Percentiles rank a stretch among this genome's conserved stretches.
These are phyloP conservation scores for Cladorrhinum samala DNA, from an alignment of 495 filamentous ascomycete genomes.

Conservation along the genomic window DNA sequence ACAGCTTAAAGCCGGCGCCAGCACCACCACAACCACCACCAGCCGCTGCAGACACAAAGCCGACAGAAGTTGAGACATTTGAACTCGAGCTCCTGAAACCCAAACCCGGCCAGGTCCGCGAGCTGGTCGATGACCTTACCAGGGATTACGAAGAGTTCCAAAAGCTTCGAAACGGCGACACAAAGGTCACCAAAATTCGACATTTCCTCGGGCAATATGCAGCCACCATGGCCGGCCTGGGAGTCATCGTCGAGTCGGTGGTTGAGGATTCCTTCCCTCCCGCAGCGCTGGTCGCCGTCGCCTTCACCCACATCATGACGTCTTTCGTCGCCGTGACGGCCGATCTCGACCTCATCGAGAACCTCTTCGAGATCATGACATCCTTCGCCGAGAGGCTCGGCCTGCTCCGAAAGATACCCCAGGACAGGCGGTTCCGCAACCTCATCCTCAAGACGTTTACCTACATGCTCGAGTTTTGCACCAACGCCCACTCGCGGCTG, in stretches of 20 bases:
- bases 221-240: neutral
- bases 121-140: neutral
- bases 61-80: neutral
- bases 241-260: neutral
- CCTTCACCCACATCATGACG: constrained; percentile 2
- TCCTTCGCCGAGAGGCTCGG: neutral
- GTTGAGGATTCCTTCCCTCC: neutral
- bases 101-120: neutral
- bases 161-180: neutral
- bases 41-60: neutral
- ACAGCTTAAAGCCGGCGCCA: neutral
- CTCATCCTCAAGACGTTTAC: constrained; percentile 4
- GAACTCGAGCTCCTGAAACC: neutral
- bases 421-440: constrained; percentile 1
- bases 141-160: neutral
- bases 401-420: neutral
- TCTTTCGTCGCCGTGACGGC: constrained; percentile 1
- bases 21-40: neutral
- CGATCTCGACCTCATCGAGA: neutral
- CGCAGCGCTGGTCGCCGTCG: neutral
- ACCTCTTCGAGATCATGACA: constrained; percentile 3
- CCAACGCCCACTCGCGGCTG: neutral
- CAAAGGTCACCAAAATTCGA: neutral
- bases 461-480: constrained; percentile 1
- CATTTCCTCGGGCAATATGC: neutral